phyloP scores from a whole-genome alignment of 2,329 filamentous ascomycete genomes.

The Phyllosticta citrichinensis region DNA sequence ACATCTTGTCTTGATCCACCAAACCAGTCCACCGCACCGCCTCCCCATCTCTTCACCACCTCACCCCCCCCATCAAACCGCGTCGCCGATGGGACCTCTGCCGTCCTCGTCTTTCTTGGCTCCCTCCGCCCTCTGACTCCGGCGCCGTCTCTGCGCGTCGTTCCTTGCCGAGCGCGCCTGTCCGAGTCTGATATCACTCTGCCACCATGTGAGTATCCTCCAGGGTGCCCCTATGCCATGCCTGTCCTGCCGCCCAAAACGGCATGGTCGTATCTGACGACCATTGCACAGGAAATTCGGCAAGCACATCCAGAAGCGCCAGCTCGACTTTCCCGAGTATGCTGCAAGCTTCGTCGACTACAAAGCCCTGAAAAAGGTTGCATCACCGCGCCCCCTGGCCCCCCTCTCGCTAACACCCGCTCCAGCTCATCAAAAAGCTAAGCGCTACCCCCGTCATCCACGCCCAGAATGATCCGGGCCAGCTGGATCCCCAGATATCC shows the following conservation, averaged over 20 bases:
- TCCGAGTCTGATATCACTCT: background rate
- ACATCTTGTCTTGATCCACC: background rate
- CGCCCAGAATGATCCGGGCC: constrained; percentile 55
- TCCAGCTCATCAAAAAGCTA: constrained; percentile 93
- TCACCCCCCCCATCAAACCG: background rate
- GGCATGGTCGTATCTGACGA: constrained; percentile 21
- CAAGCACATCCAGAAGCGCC: constrained; percentile 97
- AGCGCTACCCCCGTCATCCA: constrained; percentile 80
- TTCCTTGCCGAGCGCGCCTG: background rate
- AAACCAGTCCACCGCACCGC: background rate
- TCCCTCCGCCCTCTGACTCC: background rate
- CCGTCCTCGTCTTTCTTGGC: background rate
- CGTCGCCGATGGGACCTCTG: background rate
- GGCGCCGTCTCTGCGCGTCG: background rate
- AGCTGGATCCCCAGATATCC: constrained; percentile 69
- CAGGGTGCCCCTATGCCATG: background rate
- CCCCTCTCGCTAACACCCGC: constrained; percentile 13
- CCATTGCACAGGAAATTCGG: constrained; percentile 81
- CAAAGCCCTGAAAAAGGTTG: constrained; percentile 96
- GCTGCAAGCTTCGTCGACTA: constrained; percentile 98
- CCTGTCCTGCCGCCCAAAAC: constrained; percentile 3
- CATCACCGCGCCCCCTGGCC: constrained; percentile 13
- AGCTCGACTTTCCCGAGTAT: constrained; percentile 98
- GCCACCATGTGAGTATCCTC: background rate
- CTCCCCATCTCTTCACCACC: background rate